Conservation (phyloP, 495 filamentous ascomycete species). For the Stereocaulon alpinum region DNA sequence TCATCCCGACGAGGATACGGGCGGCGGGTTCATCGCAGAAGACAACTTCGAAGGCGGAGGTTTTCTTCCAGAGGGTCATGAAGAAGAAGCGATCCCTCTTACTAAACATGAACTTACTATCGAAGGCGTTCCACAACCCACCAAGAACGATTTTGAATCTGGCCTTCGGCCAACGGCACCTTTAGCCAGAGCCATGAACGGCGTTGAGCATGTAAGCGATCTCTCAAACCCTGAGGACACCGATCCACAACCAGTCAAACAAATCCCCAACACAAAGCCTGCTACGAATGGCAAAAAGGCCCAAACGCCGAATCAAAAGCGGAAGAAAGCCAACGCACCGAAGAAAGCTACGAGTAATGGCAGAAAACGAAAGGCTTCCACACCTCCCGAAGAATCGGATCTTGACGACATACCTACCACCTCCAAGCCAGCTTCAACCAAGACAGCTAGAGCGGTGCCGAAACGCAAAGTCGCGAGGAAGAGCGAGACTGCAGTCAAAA, state of each 20-base stretch:
- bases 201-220: neutral
- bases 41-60: conserved; percentile 27
- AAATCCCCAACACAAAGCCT: neutral
- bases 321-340: neutral
- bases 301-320: neutral
- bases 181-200: no score
- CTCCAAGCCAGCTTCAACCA: neutral
- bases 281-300: neutral
- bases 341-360: neutral
- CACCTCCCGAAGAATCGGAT: neutral
- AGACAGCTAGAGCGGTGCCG: conserved; percentile 13
- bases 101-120: neutral
- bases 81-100: conserved; percentile 9
- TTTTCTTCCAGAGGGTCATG: conserved; percentile 15
- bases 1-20: conserved; percentile 35
- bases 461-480: conserved; percentile 26
- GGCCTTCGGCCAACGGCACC: neutral
- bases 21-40: conserved; percentile 46
- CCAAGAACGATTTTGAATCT: neutral
- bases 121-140: neutral
- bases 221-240: neutral
- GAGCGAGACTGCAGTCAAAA: conserved; percentile 24
- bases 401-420: neutral
- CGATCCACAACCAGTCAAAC: neutral
- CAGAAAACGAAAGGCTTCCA: conserved; percentile 2